These are phyloP conservation scores for Tricholoma hemisulphureum DNA, from an alignment of 768 basidiomycete species.

Conservation along the genomic window DNA sequence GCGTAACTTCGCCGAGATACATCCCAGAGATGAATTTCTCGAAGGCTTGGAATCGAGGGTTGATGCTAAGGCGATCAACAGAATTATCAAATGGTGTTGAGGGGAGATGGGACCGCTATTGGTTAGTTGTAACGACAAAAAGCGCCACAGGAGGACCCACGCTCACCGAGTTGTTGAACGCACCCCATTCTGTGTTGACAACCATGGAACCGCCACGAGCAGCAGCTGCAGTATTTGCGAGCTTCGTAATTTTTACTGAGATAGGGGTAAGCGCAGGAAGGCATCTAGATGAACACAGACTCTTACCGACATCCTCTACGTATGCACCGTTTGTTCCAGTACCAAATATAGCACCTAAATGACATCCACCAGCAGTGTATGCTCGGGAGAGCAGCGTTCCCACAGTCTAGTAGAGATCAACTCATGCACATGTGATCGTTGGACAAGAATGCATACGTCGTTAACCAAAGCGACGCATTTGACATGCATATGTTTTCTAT, in stretches of 20 bases:
- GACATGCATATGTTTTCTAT: constrained; percentile 89
- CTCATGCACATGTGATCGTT: background rate
- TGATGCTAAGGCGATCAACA: constrained; percentile 91
- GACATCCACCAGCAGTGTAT: constrained; percentile 89
- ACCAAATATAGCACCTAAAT: constrained; percentile 91
- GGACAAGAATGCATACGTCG: constrained; percentile 57
- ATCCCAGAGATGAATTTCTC: constrained; percentile 99
- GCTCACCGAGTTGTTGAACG: constrained; percentile 88
- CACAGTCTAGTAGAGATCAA: constrained; percentile 65
- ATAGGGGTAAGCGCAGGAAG: background rate
- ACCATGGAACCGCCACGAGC: constrained; percentile 79
- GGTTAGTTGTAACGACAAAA: constrained; percentile 2
- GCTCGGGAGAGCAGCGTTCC: constrained; percentile 91
- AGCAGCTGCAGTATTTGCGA: constrained; percentile 61
- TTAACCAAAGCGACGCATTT: constrained; percentile 91
- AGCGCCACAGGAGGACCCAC: background rate
- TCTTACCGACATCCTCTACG: constrained; percentile 72
- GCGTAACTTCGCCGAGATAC: constrained; percentile 95
- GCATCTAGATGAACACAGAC: background rate
- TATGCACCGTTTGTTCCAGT: constrained; percentile 99
- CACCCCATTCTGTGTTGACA: constrained; percentile 98
- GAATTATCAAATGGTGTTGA: constrained; percentile 89
- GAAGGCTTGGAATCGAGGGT: constrained; percentile 88
- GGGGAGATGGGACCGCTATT: constrained; percentile 77
- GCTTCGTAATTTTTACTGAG: constrained; percentile 75